Evolutionary conservation across 164 flowering plant genomes (phyloP).

Genomic region (Piper longum): DNA sequence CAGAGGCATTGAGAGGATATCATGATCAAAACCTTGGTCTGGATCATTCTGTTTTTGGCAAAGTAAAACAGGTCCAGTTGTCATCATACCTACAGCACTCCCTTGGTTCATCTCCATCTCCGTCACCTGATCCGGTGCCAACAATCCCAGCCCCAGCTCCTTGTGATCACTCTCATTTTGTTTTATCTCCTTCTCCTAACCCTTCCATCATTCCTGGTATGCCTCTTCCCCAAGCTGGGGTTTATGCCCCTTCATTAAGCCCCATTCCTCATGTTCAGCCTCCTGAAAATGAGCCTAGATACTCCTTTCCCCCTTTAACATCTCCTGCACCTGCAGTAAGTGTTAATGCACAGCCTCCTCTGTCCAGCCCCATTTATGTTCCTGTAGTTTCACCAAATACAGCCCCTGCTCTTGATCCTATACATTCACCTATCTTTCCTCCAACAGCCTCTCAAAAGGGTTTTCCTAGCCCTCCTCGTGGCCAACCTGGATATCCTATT

Average conservation of each 20-base stretch:
- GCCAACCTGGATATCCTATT: constrained; percentile 11
- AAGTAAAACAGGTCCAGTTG: constrained; percentile 48
- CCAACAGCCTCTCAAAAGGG: constrained; percentile 3
- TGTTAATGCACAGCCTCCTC: constrained; percentile 13
- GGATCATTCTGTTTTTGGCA: constrained; percentile 56
- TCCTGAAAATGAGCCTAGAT: constrained; percentile 8
- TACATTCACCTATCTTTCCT: constrained; percentile 7
- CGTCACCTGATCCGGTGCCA: constrained; percentile 6
- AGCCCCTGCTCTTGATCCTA: constrained; percentile 16
- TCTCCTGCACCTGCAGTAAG: constrained; percentile 26
- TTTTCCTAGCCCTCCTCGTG: constrained; percentile 6
- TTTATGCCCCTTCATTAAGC: constrained; percentile 9
- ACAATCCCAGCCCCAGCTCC: not conserved
- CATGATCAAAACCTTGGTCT: constrained; percentile 60
- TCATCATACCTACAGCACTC: constrained; percentile 42
- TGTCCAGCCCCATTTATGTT: constrained; percentile 13
- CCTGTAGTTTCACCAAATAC: constrained; percentile 16
- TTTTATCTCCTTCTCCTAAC: constrained; percentile 6
- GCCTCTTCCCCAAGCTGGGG: constrained; percentile 20
- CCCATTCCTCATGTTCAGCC: constrained; percentile 7
- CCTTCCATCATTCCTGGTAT: constrained; percentile 15
- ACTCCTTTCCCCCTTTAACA: constrained; percentile 8
- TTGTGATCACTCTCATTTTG: constrained; percentile 1
- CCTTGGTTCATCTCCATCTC: constrained; percentile 26
- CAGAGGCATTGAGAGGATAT: constrained; percentile 38